phyloP scores from a whole-genome alignment of 2,329 filamentous ascomycete genomes.

The Hypoxylon sp. region DNA sequence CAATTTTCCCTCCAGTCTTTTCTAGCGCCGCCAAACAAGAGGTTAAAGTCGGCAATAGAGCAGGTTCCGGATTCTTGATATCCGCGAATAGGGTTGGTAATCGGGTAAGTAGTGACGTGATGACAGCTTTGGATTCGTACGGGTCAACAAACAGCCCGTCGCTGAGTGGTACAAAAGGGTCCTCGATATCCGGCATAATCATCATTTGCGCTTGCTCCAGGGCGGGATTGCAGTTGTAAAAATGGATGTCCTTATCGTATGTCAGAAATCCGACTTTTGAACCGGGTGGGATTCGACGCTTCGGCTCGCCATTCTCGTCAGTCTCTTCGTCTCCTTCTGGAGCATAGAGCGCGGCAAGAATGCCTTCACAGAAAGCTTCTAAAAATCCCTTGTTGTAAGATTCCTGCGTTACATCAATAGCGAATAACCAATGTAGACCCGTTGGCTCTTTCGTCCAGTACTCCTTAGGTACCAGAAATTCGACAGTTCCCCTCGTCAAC shows the following conservation, averaged over 20 bases:
- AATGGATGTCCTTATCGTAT: constrained; percentile 96
- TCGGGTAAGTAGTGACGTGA: constrained; percentile 86
- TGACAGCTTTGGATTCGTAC: constrained; percentile 85
- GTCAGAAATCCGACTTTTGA: constrained; percentile 95
- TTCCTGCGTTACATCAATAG: constrained; percentile 95
- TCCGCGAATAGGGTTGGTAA: constrained; percentile 89
- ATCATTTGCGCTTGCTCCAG: constrained; percentile 96
- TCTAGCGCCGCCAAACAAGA: constrained; percentile 87
- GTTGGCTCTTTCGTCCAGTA: constrained; percentile 98
- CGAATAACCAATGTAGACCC: constrained; percentile 87
- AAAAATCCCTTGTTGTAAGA: constrained; percentile 91
- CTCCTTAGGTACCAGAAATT: constrained; percentile 97
- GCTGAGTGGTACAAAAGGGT: constrained; percentile 93
- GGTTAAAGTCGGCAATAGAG: constrained; percentile 86
- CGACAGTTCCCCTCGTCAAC: constrained; percentile 90
- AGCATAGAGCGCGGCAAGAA: constrained; percentile 87
- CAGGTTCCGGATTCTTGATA: constrained; percentile 92
- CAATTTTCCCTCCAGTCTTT: constrained; percentile 90
- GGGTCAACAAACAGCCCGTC: constrained; percentile 96
- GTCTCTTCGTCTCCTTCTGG: constrained; percentile 68
- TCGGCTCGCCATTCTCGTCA: constrained; percentile 67
- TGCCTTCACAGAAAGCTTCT: constrained; percentile 90
- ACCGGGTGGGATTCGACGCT: constrained; percentile 78
- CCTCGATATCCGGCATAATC: constrained; percentile 97
- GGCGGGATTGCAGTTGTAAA: constrained; percentile 89